A percentile compares a stretch with the other conserved stretches of the same genome.
Evolutionary conservation across 73 alveolate genomes (phyloP).

Genomic region (Uronychia setigera): DNA sequence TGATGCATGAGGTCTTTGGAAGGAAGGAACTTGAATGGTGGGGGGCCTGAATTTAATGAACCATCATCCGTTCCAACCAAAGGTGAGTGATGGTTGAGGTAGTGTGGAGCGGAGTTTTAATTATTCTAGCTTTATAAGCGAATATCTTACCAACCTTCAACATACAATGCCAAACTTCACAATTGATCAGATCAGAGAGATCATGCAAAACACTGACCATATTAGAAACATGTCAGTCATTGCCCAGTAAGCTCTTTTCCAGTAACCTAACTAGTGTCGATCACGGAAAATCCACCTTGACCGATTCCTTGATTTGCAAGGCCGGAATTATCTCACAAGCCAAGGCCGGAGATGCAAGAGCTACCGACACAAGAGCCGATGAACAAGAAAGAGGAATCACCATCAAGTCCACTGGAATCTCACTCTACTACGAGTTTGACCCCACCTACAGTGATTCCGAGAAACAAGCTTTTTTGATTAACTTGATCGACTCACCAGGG

Average conservation of each 20-base stretch:
- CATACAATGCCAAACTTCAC: slow-evolving; percentile 96
- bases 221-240: slow-evolving; percentile 98
- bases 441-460: slow-evolving; percentile 20
- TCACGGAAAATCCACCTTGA: slow-evolving; percentile 99
- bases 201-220: slow-evolving; percentile 97
- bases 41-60: no score
- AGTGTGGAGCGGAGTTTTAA: background rate
- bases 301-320: slow-evolving; percentile 93
- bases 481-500: slow-evolving; percentile 99
- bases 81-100: no score
- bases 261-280: slow-evolving; percentile 87
- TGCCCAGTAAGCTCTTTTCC: slow-evolving; percentile 66
- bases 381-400: slow-evolving; percentile 99
- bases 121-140: slow-evolving; percentile 13
- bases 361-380: slow-evolving; percentile 98
- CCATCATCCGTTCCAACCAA: no score
- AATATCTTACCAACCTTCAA: slow-evolving; percentile 29
- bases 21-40: no score
- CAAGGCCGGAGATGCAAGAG: slow-evolving; percentile 98
- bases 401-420: slow-evolving; percentile 99
- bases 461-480: slow-evolving; percentile 81
- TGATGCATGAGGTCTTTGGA: no score
- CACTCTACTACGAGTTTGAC: slow-evolving; percentile 95
- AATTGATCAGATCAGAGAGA: slow-evolving; percentile 96
- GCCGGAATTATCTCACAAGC: slow-evolving; percentile 99